Evolutionary conservation across 257 asterid genomes (phyloP).

Genomic region (Solanum gracilifrons): DNA sequence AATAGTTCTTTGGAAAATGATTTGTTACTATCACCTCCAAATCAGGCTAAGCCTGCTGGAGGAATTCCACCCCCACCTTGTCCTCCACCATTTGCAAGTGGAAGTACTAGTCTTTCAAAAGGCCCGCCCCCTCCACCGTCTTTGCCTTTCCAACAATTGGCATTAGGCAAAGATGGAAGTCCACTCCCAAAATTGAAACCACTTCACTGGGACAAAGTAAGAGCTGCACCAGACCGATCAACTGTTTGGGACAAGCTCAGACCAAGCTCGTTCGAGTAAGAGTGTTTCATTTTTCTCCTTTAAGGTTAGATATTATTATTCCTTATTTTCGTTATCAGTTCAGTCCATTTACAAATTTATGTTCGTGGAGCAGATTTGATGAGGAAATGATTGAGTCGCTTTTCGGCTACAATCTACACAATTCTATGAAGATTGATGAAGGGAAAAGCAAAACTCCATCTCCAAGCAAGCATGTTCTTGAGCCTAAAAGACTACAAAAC

Average conservation of each 20-base stretch:
- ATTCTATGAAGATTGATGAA: constrained; percentile 47
- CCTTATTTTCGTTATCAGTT: not conserved
- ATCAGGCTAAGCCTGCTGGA: constrained; percentile 7
- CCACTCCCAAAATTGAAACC: constrained; percentile 83
- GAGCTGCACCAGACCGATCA: constrained; percentile 78
- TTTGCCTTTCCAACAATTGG: constrained; percentile 18
- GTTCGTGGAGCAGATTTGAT: constrained; percentile 49
- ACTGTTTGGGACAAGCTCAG: constrained; percentile 95
- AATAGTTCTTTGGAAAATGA: constrained; percentile 1
- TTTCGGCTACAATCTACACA: constrained; percentile 79
- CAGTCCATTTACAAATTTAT: not conserved
- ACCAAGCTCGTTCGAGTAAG: constrained; percentile 93
- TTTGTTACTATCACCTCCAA: constrained; percentile 7
- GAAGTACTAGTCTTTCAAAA: constrained; percentile 4
- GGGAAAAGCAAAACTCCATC: constrained; percentile 68
- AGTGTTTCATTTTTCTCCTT: not conserved
- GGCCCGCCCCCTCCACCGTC: constrained; percentile 71
- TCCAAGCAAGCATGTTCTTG: constrained; percentile 85
- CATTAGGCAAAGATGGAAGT: constrained; percentile 64
- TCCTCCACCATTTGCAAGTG: constrained; percentile 41
- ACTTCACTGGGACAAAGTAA: constrained; percentile 96
- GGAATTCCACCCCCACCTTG: constrained; percentile 48
- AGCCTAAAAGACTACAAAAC: constrained; percentile 89
- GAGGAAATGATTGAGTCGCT: constrained; percentile 94
- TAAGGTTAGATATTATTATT: not conserved